A percentile compares a stretch with the other conserved stretches of the same genome.
Conservation (phyloP, 257 asterid genomes). For the Plantago elongata region DNA sequence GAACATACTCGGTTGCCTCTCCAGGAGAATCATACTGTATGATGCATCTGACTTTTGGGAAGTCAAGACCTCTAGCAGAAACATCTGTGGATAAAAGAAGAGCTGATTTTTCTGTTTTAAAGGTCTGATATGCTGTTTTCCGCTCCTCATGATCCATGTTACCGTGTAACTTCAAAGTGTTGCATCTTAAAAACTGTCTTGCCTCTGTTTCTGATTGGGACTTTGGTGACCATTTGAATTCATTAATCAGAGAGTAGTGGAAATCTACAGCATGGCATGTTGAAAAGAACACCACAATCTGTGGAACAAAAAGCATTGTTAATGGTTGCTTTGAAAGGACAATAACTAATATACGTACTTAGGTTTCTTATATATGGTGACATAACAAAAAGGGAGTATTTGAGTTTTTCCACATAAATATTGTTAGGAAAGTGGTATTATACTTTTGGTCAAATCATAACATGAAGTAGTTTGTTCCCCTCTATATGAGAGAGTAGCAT, state of each 20-base stretch:
- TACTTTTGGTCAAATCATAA: no score
- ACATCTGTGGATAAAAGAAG: slow-evolving; percentile 88
- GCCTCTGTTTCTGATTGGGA: slow-evolving; percentile 45
- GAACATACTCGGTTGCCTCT: slow-evolving; percentile 97
- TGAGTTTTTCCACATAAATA: no score
- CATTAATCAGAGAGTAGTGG: slow-evolving; percentile 60
- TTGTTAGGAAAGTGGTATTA: no score
- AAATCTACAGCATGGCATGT: slow-evolving; percentile 97
- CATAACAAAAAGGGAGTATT: no score
- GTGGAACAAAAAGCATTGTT: slow-evolving; percentile 20
- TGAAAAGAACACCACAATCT: slow-evolving; percentile 92
- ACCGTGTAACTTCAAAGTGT: slow-evolving; percentile 74
- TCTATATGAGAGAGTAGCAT: no score
- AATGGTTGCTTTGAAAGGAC: slow-evolving; percentile 10
- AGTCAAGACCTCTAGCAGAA: slow-evolving; percentile 94
- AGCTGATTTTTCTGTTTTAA: slow-evolving; percentile 80
- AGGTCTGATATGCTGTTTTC: slow-evolving; percentile 69
- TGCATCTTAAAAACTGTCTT: slow-evolving; percentile 63
- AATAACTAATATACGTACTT: background rate
- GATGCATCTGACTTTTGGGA: slow-evolving; percentile 92
- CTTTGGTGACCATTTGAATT: slow-evolving; percentile 51
- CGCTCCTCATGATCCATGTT: slow-evolving; percentile 86
- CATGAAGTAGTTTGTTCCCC: no score
- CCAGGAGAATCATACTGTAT: slow-evolving; percentile 99
- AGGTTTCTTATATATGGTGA: no score